phyloP scores from a whole-genome alignment of 2,329 filamentous ascomycete species.

The Chrysoporthe puriensis region DNA sequence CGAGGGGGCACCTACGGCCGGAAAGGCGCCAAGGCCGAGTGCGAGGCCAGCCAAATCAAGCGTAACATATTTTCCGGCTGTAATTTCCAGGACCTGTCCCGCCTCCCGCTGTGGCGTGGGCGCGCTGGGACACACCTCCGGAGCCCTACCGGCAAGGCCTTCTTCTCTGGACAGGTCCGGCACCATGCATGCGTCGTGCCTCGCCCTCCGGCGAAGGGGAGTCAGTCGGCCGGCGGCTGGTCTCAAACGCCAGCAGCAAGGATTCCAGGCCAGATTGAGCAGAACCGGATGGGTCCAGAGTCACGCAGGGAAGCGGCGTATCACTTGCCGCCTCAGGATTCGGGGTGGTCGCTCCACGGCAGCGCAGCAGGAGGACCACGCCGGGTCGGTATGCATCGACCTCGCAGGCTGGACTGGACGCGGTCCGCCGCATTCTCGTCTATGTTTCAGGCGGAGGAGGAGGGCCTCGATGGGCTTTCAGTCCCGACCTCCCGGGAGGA shows the following conservation, averaged over 20 bases:
- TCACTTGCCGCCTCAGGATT: slow-evolving; percentile 2
- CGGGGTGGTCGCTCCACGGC: not conserved
- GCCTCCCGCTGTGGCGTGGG: not conserved
- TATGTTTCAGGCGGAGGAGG: slow-evolving; percentile 14
- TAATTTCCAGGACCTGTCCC: not conserved
- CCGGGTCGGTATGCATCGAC: not conserved
- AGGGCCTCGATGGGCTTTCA: slow-evolving; percentile 1
- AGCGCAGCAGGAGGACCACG: not conserved
- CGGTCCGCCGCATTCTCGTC: slow-evolving; percentile 14
- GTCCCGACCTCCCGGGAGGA: not conserved
- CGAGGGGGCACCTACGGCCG: no score
- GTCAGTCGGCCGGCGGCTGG: not conserved
- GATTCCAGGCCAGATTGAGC: not conserved
- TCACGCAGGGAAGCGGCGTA: not conserved
- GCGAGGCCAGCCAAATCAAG: not conserved
- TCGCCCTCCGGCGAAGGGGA: no score
- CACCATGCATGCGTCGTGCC: no score
- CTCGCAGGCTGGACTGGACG: not conserved
- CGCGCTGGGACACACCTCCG: not conserved
- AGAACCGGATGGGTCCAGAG: not conserved
- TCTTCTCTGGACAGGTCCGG: not conserved
- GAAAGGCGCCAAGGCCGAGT: not conserved
- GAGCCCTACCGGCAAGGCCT: not conserved
- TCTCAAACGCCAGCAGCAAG: not conserved
- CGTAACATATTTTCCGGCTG: slow-evolving; percentile 1